Percentiles rank a stretch among this genome's conserved stretches.
These are phyloP conservation scores for Reticulascus tulasneorum DNA, from an alignment of 2,329 filamentous ascomycete species.

Conservation along the genomic window DNA sequence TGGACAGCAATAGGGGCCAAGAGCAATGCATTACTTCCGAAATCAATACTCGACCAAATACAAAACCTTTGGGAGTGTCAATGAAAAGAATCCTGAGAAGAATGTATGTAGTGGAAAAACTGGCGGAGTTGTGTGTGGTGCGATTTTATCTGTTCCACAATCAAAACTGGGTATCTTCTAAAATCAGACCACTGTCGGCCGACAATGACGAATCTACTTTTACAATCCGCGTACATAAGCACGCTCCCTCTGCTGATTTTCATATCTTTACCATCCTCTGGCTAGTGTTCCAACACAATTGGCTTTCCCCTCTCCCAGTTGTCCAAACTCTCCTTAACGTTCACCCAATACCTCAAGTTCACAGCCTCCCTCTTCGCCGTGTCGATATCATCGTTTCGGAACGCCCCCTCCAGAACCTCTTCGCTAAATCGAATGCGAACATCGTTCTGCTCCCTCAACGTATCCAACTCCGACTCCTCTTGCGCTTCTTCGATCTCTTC, in stretches of 20 bases:
- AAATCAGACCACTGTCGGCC: slow-evolving; percentile 13
- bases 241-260: not conserved
- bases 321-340: slow-evolving; percentile 74
- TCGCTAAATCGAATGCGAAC: slow-evolving; percentile 62
- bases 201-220: slow-evolving; percentile 10
- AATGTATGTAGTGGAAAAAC: too few species aligned
- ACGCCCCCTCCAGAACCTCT: slow-evolving; percentile 56
- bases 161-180: slow-evolving; percentile 8
- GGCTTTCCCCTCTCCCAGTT: slow-evolving; percentile 79
- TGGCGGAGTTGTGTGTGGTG: too few species aligned
- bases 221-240: slow-evolving; percentile 1
- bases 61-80: too few species aligned
- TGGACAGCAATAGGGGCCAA: too few species aligned
- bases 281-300: slow-evolving; percentile 48
- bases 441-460: slow-evolving; percentile 63
- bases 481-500: slow-evolving; percentile 71
- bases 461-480: slow-evolving; percentile 59
- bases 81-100: too few species aligned
- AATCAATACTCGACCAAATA: too few species aligned
- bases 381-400: slow-evolving; percentile 62
- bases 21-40: too few species aligned
- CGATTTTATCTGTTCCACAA: too few species aligned
- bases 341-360: slow-evolving; percentile 83
- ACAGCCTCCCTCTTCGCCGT: slow-evolving; percentile 69
- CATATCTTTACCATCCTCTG: not conserved